These are phyloP conservation scores for Apophysomyces variabilis DNA, from an alignment of 371 early-diverging fungal species.

Conservation along the genomic window DNA sequence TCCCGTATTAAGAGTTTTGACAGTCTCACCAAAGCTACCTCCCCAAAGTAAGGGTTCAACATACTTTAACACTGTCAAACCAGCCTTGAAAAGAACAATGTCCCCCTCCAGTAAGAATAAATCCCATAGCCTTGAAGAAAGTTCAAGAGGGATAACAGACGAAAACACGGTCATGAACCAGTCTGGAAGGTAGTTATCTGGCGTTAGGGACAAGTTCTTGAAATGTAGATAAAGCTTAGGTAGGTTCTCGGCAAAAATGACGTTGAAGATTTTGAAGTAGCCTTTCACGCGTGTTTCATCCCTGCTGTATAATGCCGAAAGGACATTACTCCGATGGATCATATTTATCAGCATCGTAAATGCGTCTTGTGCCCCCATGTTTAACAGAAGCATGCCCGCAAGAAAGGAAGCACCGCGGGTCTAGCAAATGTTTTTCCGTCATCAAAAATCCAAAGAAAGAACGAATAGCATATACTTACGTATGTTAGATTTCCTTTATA, in stretches of 20 bases:
- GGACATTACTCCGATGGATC: conserved; percentile 38
- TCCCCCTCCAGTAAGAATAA: conserved; percentile 54
- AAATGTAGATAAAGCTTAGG: conserved; percentile 57
- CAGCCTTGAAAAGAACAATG: conserved; percentile 51
- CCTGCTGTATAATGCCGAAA: conserved; percentile 42
- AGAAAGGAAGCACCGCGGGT: conserved; percentile 52
- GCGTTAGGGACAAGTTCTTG: conserved; percentile 52
- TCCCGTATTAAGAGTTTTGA: conserved; percentile 38
- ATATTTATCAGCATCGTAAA: conserved; percentile 42
- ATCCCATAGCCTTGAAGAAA: conserved; percentile 55
- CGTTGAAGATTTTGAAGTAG: conserved; percentile 55
- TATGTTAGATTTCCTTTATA: conserved; percentile 40
- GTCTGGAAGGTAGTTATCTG: conserved; percentile 53
- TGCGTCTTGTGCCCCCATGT: conserved; percentile 46
- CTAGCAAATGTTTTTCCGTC: conserved; percentile 20
- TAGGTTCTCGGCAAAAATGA: conserved; percentile 54
- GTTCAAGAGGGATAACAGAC: conserved; percentile 50
- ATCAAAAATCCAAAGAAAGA: background rate
- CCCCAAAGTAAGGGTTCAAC: conserved; percentile 56
- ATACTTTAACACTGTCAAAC: conserved; percentile 51
- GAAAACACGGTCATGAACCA: conserved; percentile 60
- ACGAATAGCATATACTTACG: conserved; percentile 30
- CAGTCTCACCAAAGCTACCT: conserved; percentile 53
- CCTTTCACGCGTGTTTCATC: conserved; percentile 49
- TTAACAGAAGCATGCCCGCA: conserved; percentile 52